Evolutionary conservation across 1,284 basidiomycete genomes (phyloP), one percentile per base, ranked within the genome.

Genomic region (Ganoderma lingzhi): DNA sequence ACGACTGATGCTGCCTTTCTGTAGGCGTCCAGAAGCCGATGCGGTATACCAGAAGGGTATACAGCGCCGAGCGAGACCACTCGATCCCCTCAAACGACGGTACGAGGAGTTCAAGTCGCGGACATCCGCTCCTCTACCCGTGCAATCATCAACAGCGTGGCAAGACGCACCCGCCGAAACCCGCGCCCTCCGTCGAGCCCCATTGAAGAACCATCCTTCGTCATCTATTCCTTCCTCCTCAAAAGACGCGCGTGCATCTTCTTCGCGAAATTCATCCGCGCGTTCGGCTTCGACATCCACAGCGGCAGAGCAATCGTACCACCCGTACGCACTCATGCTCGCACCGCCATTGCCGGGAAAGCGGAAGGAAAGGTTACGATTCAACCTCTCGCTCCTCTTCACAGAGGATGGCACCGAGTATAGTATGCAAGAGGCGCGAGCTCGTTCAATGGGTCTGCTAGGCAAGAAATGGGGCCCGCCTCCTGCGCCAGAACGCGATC

Each of bases 31-130:
- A 93, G 79, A 96, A 69, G 96, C 97, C 3, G 95, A 98, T 73
- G 85, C 88, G 60, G 88, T 96, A 28, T 98, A 95, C 82, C 88
- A 87, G 28, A 88, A 93, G 61, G 97, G 97, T 23, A 94, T 99
- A 72, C 87, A 91, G 62, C 91, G 93, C 28, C 88, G 88, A 71
- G 96, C 93, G 10, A 88, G 93, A 17, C 96, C 96, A 1, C 77
- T 94, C 19, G 95, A 96, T 75, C 88, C 96, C 30, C 86, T 99
- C 66, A 96, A 96, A 83, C 90, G 88, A 63, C 86, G 91, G 63
- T 95, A 96, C 79, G 84, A 89, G 39, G 93, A 96, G 53, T 99
- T 97, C 80, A 91, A 94, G 53, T 69, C 73, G 9, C 80, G 84
- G 51, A 72, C 80, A 3, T 80, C 78, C 58, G 59, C 78, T 60